A percentile compares a stretch with the other conserved stretches of the same genome.
Conservation (phyloP, 2,329 filamentous ascomycete species). For the Monosporascus sp. region DNA sequence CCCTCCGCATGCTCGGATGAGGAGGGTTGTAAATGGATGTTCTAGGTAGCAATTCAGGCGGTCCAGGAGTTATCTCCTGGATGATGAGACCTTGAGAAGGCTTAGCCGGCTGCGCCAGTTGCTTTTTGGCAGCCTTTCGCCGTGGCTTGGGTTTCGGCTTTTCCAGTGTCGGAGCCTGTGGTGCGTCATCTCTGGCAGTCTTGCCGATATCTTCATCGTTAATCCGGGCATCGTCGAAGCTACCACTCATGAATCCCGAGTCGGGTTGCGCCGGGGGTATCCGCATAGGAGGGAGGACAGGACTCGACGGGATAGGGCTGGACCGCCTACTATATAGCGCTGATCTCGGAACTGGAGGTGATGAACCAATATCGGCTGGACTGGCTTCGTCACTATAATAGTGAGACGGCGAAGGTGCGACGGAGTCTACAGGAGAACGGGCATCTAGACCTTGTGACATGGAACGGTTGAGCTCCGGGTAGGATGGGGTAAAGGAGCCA, state of each 20-base stretch:
- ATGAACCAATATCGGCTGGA: slow-evolving; percentile 80
- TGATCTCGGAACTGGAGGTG: slow-evolving; percentile 72
- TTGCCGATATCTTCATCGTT: slow-evolving; percentile 57
- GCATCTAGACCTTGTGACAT: slow-evolving; percentile 43
- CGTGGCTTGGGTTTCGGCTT: slow-evolving; percentile 32
- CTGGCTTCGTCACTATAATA: slow-evolving; percentile 55
- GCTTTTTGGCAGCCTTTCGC: slow-evolving; percentile 26
- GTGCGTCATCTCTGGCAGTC: slow-evolving; percentile 30
- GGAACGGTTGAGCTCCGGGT: slow-evolving; percentile 31
- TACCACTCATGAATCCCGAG: slow-evolving; percentile 82
- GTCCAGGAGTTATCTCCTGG: slow-evolving; percentile 37
- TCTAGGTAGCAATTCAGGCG: slow-evolving; percentile 36
- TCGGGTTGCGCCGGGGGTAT: slow-evolving; percentile 59
- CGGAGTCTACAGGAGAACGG: slow-evolving; percentile 49
- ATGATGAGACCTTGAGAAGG: slow-evolving; percentile 29
- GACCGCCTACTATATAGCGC: slow-evolving; percentile 46
- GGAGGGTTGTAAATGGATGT: slow-evolving; percentile 39
- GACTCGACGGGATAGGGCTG: slow-evolving; percentile 73
- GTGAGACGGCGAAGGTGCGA: slow-evolving; percentile 45
- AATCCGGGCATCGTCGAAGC: slow-evolving; percentile 52
- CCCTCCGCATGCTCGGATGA: slow-evolving; percentile 8
- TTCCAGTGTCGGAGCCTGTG: slow-evolving; percentile 19
- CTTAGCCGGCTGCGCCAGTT: slow-evolving; percentile 10
- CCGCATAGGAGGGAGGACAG: slow-evolving; percentile 61
- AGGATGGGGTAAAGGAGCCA: slow-evolving; percentile 20